Percentiles rank a stretch among this genome's conserved stretches.
phyloP scores from a whole-genome alignment of 1,284 basidiomycete genomes.

The Athelia sp. region DNA sequence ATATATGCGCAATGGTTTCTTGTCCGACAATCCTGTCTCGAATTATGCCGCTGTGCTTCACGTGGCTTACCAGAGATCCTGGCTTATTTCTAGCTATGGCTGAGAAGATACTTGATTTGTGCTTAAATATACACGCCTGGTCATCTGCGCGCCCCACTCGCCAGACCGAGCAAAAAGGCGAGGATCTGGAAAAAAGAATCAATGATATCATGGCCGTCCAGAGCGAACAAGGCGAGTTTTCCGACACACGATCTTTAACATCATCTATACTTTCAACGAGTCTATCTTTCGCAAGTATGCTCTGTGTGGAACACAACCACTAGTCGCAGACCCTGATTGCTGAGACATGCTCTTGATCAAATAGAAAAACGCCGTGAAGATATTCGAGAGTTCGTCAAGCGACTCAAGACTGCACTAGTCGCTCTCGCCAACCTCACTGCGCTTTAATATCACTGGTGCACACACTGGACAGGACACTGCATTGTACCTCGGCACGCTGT shows the following conservation, averaged over 20 bases:
- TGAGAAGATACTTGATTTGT: constrained; percentile 39
- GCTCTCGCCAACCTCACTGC: constrained; percentile 23
- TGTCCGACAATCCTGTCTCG: not conserved
- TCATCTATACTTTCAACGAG: too few species aligned
- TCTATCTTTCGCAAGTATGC: constrained; percentile 9
- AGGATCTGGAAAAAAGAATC: constrained; percentile 42
- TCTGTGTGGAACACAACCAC: not conserved
- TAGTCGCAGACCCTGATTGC: constrained; percentile 17
- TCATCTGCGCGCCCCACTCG: constrained; percentile 41
- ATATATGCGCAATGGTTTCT: too few species aligned
- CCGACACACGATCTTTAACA: constrained; percentile 19
- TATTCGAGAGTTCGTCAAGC: constrained; percentile 25
- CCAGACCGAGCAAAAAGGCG: constrained; percentile 37
- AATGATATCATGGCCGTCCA: constrained; percentile 38
- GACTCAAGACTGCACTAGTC: constrained; percentile 28
- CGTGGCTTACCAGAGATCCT: not conserved
- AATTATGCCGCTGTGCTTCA: not conserved
- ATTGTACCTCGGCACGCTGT: too few species aligned
- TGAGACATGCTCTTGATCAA: constrained; percentile 8
- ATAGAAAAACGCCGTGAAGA: constrained; percentile 22
- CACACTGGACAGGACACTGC: too few species aligned
- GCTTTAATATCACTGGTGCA: too few species aligned
- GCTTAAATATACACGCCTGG: constrained; percentile 52
- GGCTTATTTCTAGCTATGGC: constrained; percentile 30
- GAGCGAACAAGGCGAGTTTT: constrained; percentile 57